Evolutionary conservation across 768 basidiomycete species (phyloP), one percentile per base, ranked within the genome.

Genomic region (Serendipita sp.): DNA sequence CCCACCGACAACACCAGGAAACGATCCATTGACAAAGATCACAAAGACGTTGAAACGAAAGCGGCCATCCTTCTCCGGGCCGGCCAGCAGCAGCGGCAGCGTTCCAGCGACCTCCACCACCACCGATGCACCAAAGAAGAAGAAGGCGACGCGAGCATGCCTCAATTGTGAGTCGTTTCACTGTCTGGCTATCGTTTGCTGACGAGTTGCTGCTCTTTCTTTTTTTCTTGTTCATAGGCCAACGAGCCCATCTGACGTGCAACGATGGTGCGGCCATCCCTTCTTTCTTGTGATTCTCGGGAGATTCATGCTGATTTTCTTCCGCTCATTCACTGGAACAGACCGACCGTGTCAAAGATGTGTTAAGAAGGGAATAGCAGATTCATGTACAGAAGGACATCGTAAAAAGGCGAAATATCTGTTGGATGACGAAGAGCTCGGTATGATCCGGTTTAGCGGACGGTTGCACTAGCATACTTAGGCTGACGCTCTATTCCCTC

Each of bases 331-430:
- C n/a, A n/a, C n/a, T n/a, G n/a, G 16, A 0, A 62, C 56, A 98
- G 95, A 90, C 53, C 88, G 96, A 61, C 96, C 96, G 28, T 99
- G 96, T 75, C 89, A 90, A 66, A 83, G 96, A 43, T 99, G 96
- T 70, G 79, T 92, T 60, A 97, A 95, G 75, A 91, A 94, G 63
- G 92, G 92, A 26, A 86, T 94, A 68, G 87, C 84, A 1, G 81
- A 82, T 61, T 85, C 82, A 61, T 99, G 96, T 69, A 85, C 88
- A 17, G 96, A 99, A 70, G 96, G 96, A 1, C 87, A 88, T 66
- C 83, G 96, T 69, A 99, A 99, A 75, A 97, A 97, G 74, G 95
- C 96, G 9, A 97, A 98, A 70, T 99, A 98, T 73, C 81, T 99
- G 16, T 77, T 95, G 63, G 91, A 95, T 72, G 90, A 94, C 43